Evolutionary conservation across 164 flowering plant species (phyloP).

Genomic region (Annona cherimola): DNA sequence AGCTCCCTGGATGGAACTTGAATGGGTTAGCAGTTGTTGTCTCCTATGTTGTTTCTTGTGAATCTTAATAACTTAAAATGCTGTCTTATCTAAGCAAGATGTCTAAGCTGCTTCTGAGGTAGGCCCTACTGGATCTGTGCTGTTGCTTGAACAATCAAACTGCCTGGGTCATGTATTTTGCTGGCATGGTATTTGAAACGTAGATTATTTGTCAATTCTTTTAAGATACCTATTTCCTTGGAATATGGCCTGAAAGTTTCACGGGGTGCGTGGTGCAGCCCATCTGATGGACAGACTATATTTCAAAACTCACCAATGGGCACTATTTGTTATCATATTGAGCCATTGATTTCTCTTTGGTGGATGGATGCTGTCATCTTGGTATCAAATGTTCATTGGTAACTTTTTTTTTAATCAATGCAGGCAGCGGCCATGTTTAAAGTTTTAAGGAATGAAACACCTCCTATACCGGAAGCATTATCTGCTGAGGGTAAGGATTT

Average conservation of each 20-base stretch:
- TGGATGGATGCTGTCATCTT: neutral
- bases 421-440: conserved; percentile 97
- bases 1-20: conserved; percentile 92
- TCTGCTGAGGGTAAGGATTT: conserved; percentile 83
- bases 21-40: conserved; percentile 58
- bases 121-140: neutral
- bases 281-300: neutral
- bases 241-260: neutral
- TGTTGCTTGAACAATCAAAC: neutral
- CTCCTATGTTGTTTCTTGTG: neutral
- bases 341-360: neutral
- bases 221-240: neutral
- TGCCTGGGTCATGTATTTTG: neutral
- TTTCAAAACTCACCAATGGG: neutral
- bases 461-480: conserved; percentile 70
- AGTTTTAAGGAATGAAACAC: conserved; percentile 56
- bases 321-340: neutral
- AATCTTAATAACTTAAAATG: neutral
- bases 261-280: neutral
- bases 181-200: neutral
- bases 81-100: neutral
- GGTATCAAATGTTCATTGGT: neutral
- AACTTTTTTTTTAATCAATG: conserved; percentile 7
- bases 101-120: neutral
- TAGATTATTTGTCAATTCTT: neutral